Base-by-base conservation (phyloP, 2,329 filamentous ascomycete genomes). In the Fusarium cyanostomum region DNA sequence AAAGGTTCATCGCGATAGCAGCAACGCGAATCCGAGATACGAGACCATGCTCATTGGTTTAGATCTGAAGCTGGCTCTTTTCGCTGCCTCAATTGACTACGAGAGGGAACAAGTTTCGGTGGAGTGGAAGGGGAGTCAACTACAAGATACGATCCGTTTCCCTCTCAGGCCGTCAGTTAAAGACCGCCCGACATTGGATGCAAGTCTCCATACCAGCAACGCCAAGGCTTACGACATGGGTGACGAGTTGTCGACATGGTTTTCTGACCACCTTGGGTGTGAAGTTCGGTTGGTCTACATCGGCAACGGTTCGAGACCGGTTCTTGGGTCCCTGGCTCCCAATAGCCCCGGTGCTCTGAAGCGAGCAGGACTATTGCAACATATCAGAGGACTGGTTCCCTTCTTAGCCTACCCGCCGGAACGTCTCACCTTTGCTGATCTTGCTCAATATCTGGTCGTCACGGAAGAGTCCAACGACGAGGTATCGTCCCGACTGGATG, bases 401-500 rank as follows among this genome's bases (percentile, higher is more conserved):
- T 45, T 43, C n/a, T 28, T 67, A 0, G 48, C 53, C 0, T 38
- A 65, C 2, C 52, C 64, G 1, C 35, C 52, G 0, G 68, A 70
- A 5, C 34, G 58, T 0, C 54, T 70, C 0, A 54, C 56, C 3
- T 70, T 70, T 15, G 66, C 57, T 13, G 66, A 70, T 8, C 37
- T 70, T 5, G 68, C 66, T 0, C 68, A 70, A 9, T 70, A 70
- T 7, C 30, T 70, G 1, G 61, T 70, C 4, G 68, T 70, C 7
- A 70, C 68, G 2, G 68, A 70, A 30, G 68, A 70, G 21, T 70
- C 67, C 1, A 70, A 70, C 16, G 26, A 64, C 1, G 33, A 70
- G 12, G 58, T 66, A 10, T 58, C 66, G 1, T 66, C 68, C 0
- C 59, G 68, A 0, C 33, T 70, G 0, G 49, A 51, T 0, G 50